Conservation (phyloP, 768 basidiomycete genomes). For the Podaxis sp. region DNA sequence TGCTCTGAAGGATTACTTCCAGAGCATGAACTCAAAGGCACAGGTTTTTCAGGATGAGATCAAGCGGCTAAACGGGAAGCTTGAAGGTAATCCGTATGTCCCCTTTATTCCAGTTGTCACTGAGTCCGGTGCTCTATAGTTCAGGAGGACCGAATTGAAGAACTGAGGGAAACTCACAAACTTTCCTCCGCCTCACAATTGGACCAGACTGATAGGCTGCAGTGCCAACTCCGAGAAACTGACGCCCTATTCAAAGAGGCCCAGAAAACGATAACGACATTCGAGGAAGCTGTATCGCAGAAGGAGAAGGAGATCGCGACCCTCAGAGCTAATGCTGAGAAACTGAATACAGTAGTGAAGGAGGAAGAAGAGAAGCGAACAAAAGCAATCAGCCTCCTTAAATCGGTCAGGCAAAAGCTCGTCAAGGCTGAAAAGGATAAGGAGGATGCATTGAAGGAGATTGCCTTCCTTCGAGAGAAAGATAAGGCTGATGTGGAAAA, state of each 20-base stretch:
- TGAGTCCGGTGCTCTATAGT: conserved; percentile 35
- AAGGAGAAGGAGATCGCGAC: conserved; percentile 52
- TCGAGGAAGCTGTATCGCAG: conserved; percentile 44
- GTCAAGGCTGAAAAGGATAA: conserved; percentile 94
- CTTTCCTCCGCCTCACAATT: conserved; percentile 78
- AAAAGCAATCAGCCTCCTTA: conserved; percentile 88
- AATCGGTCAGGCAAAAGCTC: conserved; percentile 95
- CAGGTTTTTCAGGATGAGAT: conserved; percentile 78
- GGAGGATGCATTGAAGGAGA: conserved; percentile 70
- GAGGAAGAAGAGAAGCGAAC: conserved; percentile 97
- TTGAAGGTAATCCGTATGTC: conserved; percentile 53
- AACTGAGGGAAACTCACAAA: conserved; percentile 78
- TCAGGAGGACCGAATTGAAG: conserved; percentile 80
- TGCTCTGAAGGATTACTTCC: conserved; percentile 70
- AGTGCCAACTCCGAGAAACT: conserved; percentile 61
- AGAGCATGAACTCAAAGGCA: conserved; percentile 58
- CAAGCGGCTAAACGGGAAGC: conserved; percentile 64
- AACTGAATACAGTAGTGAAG: conserved; percentile 58
- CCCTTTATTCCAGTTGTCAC: not conserved
- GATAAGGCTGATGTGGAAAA: conserved; percentile 50
- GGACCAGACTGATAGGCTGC: conserved; percentile 67
- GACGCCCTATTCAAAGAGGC: conserved; percentile 66
- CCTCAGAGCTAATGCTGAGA: conserved; percentile 61
- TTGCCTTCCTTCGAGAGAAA: conserved; percentile 44
- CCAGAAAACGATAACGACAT: conserved; percentile 41